A percentile compares a stretch with the other conserved stretches of the same genome.
These are phyloP conservation scores for Coemansia pectinata DNA, from an alignment of 192 early-diverging fungal genomes.

Conservation along the genomic window DNA sequence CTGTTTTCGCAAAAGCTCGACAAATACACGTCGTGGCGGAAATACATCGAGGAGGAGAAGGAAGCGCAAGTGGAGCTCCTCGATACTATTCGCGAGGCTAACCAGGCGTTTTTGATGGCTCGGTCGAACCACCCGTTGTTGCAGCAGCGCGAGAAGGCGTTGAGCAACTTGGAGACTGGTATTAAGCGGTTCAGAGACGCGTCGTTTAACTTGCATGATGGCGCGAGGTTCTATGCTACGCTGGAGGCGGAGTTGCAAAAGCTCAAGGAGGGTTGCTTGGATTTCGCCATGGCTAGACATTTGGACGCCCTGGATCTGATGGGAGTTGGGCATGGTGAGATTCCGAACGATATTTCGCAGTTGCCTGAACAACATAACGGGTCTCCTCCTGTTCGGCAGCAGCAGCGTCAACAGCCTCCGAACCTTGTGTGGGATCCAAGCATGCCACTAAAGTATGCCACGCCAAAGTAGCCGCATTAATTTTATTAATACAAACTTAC, in stretches of 20 bases:
- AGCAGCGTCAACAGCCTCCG: slow-evolving; percentile 14
- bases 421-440: slow-evolving; percentile 46
- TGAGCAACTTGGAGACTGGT: slow-evolving; percentile 75
- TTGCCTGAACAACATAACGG: slow-evolving; percentile 1
- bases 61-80: slow-evolving; percentile 67
- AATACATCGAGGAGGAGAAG: slow-evolving; percentile 58
- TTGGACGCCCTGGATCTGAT: slow-evolving; percentile 64
- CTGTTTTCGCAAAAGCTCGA: slow-evolving; percentile 69
- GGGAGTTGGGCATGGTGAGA: slow-evolving; percentile 29
- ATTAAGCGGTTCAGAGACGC: slow-evolving; percentile 76
- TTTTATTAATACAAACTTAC: background rate
- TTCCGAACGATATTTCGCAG: slow-evolving; percentile 25
- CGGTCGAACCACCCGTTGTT: slow-evolving; percentile 61
- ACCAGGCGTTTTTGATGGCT: slow-evolving; percentile 67
- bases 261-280: slow-evolving; percentile 64
- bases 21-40: slow-evolving; percentile 69
- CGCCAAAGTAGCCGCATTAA: slow-evolving; percentile 10
- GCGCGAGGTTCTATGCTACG: slow-evolving; percentile 69
- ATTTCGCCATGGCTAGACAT: slow-evolving; percentile 70
- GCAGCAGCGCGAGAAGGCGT: slow-evolving; percentile 69
- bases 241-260: slow-evolving; percentile 64
- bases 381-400: background rate
- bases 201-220: slow-evolving; percentile 74
- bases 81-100: slow-evolving; percentile 60
- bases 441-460: slow-evolving; percentile 44